Percentiles rank a stretch among this genome's conserved stretches.
These are phyloP conservation scores for Furcasterigmium furcatum DNA, from an alignment of 2,329 filamentous ascomycete genomes.

Conservation along the genomic window DNA sequence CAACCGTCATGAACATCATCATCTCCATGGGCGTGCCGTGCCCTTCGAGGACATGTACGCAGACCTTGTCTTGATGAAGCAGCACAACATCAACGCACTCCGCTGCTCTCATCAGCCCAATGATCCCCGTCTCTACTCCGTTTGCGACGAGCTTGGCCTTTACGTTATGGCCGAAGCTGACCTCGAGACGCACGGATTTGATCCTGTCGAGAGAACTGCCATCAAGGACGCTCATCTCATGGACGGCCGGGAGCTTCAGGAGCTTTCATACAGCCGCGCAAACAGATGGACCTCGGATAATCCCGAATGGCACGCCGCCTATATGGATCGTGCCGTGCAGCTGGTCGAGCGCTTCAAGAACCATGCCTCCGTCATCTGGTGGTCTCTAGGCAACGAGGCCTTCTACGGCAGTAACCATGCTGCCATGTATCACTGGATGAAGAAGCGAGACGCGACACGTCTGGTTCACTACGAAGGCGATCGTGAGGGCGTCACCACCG, in stretches of 20 bases:
- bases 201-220: constrained; percentile 22
- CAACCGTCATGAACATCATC: constrained; percentile 69
- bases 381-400: constrained; percentile 70
- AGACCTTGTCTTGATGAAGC: constrained; percentile 65
- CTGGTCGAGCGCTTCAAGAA: constrained; percentile 58
- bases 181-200: constrained; percentile 51
- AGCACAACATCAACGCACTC: constrained; percentile 66
- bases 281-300: constrained; percentile 57
- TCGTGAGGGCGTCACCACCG: constrained; percentile 50
- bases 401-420: constrained; percentile 67
- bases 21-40: constrained; percentile 56
- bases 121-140: constrained; percentile 55
- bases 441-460: constrained; percentile 50
- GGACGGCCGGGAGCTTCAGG: not conserved
- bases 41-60: constrained; percentile 54
- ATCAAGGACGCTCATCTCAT: not conserved
- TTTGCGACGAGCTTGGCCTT: constrained; percentile 61
- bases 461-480: constrained; percentile 66
- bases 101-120: constrained; percentile 66
- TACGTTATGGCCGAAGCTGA: constrained; percentile 60
- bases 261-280: not conserved
- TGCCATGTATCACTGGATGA: constrained; percentile 64
- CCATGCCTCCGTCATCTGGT: constrained; percentile 64
- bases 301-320: constrained; percentile 57
- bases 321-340: constrained; percentile 63